Evolutionary conservation across 2,329 filamentous ascomycete species (phyloP).

Genomic region (Paraphoma chrysanthemicola): DNA sequence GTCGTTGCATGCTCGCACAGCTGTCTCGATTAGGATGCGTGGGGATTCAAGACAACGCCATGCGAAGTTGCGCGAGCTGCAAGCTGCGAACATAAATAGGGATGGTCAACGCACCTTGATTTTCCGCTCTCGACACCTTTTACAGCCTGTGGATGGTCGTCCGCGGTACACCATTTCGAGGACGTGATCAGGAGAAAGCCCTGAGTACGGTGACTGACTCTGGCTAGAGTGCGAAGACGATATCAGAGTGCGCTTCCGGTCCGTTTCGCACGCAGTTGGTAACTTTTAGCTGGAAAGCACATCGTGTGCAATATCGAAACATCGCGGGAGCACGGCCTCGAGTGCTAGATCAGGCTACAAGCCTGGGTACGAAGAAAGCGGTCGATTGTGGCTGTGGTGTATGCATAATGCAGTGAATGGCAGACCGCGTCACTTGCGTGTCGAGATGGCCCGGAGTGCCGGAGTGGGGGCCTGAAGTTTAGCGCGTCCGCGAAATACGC

Average conservation of each 20-base stretch:
- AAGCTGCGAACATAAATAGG: slow-evolving; percentile 1
- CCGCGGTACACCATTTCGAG: slow-evolving; percentile 43
- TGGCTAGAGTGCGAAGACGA: not conserved
- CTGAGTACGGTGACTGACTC: too few species aligned
- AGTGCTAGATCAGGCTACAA: not conserved
- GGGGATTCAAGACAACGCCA: not conserved
- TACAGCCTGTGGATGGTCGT: slow-evolving; percentile 41
- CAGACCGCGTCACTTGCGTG: not conserved
- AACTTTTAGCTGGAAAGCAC: not conserved
- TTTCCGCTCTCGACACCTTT: slow-evolving; percentile 50
- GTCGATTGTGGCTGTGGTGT: not conserved
- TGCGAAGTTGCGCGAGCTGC: not conserved
- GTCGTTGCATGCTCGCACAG: slow-evolving; percentile 4
- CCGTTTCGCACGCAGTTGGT: not conserved
- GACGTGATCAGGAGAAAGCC: not conserved
- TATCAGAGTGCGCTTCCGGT: not conserved
- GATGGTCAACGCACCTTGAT: slow-evolving; percentile 42
- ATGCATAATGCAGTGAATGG: not conserved
- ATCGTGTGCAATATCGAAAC: not conserved
- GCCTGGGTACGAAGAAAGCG: not conserved
- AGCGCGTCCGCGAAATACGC: not conserved
- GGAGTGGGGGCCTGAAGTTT: not conserved
- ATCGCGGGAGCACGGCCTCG: not conserved
- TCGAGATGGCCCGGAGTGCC: not conserved
- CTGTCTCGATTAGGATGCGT: slow-evolving; percentile 5